phyloP scores from a whole-genome alignment of 495 filamentous ascomycete species.

The Hypoxylon intermedium region DNA sequence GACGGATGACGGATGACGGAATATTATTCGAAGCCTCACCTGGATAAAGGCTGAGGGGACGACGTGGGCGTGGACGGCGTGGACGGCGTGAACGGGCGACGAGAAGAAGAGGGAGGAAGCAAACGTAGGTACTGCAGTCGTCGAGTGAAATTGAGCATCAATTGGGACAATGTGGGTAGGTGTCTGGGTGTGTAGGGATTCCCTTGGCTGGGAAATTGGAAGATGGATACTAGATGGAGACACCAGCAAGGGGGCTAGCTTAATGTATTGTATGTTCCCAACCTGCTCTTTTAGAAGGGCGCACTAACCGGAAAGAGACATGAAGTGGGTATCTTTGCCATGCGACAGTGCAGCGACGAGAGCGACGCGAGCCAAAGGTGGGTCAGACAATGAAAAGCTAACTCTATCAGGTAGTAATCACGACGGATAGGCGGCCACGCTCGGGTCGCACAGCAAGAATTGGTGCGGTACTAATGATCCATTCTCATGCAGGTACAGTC shows the following conservation, averaged over 20 bases:
- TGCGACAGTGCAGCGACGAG: background rate
- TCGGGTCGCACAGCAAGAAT: background rate
- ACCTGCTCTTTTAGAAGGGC: constrained; percentile 8
- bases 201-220: constrained; percentile 39
- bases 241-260: constrained; percentile 24
- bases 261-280: constrained; percentile 14
- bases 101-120: constrained; percentile 23
- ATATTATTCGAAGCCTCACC: constrained; percentile 22
- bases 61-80: constrained; percentile 25
- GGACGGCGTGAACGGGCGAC: constrained; percentile 23
- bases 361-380: too few species aligned
- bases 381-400: too few species aligned
- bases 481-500: constrained; percentile 37
- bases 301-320: constrained; percentile 6
- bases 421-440: constrained; percentile 23
- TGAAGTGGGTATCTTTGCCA: background rate
- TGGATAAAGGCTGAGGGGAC: constrained; percentile 23
- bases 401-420: constrained; percentile 11
- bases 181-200: constrained; percentile 22
- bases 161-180: constrained; percentile 19
- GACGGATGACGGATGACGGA: too few species aligned
- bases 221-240: constrained; percentile 39
- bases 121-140: too few species aligned
- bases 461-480: constrained; percentile 14
- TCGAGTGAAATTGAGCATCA: constrained; percentile 33